phyloP scores from a whole-genome alignment of 345 rosid genomes.

The Eucalyptus regnans region DNA sequence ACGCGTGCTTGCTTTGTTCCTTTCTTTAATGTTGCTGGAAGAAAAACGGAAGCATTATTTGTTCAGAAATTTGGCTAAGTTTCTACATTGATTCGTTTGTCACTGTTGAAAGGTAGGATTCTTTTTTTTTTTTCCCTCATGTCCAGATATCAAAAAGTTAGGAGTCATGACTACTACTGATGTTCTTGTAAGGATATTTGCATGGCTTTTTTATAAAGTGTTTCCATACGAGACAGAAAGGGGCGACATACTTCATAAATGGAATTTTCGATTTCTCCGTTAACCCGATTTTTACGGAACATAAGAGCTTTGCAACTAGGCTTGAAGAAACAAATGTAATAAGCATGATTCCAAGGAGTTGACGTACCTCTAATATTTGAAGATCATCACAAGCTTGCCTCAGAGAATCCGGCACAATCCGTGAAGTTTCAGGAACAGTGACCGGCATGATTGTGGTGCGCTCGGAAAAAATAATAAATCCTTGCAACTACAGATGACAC shows the following conservation, averaged over 20 bases:
- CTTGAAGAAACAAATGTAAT: not conserved
- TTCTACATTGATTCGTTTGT: not conserved
- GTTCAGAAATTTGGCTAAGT: not conserved
- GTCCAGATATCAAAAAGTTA: not conserved
- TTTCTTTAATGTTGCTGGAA: not conserved
- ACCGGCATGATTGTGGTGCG: not conserved
- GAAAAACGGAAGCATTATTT: not conserved
- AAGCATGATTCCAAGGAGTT: not conserved
- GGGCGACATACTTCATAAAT: not conserved
- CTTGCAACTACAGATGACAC: not conserved
- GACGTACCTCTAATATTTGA: conserved; percentile 43
- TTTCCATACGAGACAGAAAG: not conserved
- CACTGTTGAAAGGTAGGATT: not conserved
- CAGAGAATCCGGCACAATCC: conserved; percentile 58
- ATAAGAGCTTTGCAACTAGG: not conserved
- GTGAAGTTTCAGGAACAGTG: conserved; percentile 47
- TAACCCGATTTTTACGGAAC: not conserved
- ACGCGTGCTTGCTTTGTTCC: not conserved
- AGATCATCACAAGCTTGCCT: conserved; percentile 80
- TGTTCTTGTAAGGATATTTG: not conserved
- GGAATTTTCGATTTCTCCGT: not conserved
- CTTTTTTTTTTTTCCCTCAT: not conserved
- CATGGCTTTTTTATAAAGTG: not conserved
- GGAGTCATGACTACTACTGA: not conserved
- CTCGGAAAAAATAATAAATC: not conserved